These are phyloP conservation scores for Solanum chacoense DNA, from an alignment of 305 asterid species.

Conservation along the genomic window DNA sequence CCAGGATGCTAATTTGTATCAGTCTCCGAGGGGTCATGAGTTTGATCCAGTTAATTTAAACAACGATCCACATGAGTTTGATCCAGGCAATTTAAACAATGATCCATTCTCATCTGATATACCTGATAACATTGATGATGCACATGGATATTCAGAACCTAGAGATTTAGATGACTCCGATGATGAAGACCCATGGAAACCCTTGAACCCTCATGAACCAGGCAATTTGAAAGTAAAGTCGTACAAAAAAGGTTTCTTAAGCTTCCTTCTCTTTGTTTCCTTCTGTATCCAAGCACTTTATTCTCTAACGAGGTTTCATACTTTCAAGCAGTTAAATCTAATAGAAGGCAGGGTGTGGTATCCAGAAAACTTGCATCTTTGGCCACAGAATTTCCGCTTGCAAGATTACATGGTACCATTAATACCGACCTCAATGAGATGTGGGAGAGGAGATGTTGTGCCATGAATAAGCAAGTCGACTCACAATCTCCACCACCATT, in stretches of 20 bases:
- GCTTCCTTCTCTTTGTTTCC: slow-evolving; percentile 1
- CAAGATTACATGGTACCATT: slow-evolving; percentile 54
- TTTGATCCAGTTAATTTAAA: slow-evolving; percentile 10
- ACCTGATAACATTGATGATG: slow-evolving; percentile 28
- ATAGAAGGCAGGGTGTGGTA: slow-evolving; percentile 25
- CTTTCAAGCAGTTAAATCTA: slow-evolving; percentile 48
- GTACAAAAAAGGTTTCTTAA: slow-evolving; percentile 46
- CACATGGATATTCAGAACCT: slow-evolving; percentile 36
- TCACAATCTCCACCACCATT: slow-evolving; percentile 41
- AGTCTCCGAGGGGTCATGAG: slow-evolving; percentile 21
- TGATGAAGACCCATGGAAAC: slow-evolving; percentile 88
- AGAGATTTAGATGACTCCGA: slow-evolving; percentile 42
- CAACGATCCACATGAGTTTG: neutral
- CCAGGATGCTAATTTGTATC: slow-evolving; percentile 29
- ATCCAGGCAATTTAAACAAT: slow-evolving; percentile 12
- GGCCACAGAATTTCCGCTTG: slow-evolving; percentile 60
- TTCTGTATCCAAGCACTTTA: neutral
- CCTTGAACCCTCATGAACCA: slow-evolving; percentile 84
- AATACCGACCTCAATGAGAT: slow-evolving; percentile 42
- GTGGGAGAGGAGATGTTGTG: slow-evolving; percentile 48
- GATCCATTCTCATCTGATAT: slow-evolving; percentile 11
- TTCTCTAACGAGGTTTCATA: slow-evolving; percentile 3
- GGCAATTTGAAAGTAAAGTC: slow-evolving; percentile 84
- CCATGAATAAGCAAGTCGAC: slow-evolving; percentile 17
- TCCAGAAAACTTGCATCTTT: slow-evolving; percentile 29